These are phyloP conservation scores for Mortierella hygrophila DNA, from an alignment of 192 early-diverging fungal species.

Conservation along the genomic window DNA sequence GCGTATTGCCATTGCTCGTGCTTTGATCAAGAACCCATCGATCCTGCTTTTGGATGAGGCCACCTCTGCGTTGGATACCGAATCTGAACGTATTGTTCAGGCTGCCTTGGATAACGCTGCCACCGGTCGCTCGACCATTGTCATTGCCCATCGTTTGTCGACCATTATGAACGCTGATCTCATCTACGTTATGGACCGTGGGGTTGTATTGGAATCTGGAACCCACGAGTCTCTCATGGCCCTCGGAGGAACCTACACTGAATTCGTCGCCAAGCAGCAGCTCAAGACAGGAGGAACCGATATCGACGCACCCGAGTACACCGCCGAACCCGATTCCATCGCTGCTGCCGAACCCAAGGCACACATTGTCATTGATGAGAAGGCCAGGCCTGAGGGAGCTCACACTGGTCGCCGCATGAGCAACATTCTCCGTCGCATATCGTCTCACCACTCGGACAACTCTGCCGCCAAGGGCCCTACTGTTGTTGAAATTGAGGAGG, in stretches of 20 bases:
- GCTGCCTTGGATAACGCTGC: conserved; percentile 84
- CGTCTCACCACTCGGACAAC: conserved; percentile 45
- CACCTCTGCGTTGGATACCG: conserved; percentile 88
- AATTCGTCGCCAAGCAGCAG: conserved; percentile 77
- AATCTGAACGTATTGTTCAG: conserved; percentile 85
- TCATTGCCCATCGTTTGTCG: conserved; percentile 91
- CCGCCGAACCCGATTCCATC: not conserved
- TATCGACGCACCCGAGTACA: conserved; percentile 39
- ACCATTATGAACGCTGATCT: conserved; percentile 88
- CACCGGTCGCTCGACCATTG: conserved; percentile 87
- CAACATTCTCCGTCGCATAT: conserved; percentile 42
- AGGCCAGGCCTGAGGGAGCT: conserved; percentile 19
- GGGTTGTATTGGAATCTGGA: conserved; percentile 79
- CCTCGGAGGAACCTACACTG: conserved; percentile 69
- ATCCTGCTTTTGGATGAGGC: conserved; percentile 93
- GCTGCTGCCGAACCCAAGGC: not conserved
- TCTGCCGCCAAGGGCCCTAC: conserved; percentile 29
- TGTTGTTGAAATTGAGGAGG: conserved; percentile 23
- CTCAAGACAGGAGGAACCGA: conserved; percentile 61
- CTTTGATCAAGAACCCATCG: conserved; percentile 89
- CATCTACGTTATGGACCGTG: conserved; percentile 89
- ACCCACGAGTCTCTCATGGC: conserved; percentile 83
- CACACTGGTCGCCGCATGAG: conserved; percentile 40
- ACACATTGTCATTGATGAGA: conserved; percentile 36
- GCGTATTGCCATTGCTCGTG: conserved; percentile 95